Percentiles rank a stretch among this genome's conserved stretches.
Conservation (phyloP, 495 filamentous ascomycete species). For the Schizothecium vesticola region DNA sequence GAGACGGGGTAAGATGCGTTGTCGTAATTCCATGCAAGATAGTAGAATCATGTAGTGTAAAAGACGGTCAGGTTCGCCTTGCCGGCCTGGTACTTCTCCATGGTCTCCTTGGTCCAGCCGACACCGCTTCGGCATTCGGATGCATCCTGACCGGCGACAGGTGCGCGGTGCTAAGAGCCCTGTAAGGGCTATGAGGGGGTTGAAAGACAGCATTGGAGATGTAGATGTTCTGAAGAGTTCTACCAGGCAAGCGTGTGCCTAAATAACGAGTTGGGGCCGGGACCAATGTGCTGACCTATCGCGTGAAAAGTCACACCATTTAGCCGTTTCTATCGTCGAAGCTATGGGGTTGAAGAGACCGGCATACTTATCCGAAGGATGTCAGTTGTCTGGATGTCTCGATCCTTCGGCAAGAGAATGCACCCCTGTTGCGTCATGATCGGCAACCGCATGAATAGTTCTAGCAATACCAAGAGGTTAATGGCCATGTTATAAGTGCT, state of each 20-base stretch:
- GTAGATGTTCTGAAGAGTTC: too few relatives aligned
- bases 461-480: neutral
- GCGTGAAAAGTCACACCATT: neutral
- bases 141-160: neutral
- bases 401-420: neutral
- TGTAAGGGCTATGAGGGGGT: neutral
- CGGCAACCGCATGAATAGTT: neutral
- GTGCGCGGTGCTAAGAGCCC: neutral
- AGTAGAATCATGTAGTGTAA: neutral
- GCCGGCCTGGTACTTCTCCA: neutral
- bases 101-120: neutral
- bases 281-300: too few relatives aligned
- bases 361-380: neutral
- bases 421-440: neutral
- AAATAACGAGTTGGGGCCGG: too few relatives aligned
- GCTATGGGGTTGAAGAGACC: neutral
- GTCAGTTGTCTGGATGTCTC: neutral
- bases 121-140: neutral
- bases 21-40: neutral
- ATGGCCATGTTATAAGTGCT: too few relatives aligned
- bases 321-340: neutral
- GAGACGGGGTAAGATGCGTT: neutral
- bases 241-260: too few relatives aligned
- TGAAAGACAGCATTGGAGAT: neutral
- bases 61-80: neutral